phyloP scores from a whole-genome alignment of 345 rosid species.

The Acer saccharum region DNA sequence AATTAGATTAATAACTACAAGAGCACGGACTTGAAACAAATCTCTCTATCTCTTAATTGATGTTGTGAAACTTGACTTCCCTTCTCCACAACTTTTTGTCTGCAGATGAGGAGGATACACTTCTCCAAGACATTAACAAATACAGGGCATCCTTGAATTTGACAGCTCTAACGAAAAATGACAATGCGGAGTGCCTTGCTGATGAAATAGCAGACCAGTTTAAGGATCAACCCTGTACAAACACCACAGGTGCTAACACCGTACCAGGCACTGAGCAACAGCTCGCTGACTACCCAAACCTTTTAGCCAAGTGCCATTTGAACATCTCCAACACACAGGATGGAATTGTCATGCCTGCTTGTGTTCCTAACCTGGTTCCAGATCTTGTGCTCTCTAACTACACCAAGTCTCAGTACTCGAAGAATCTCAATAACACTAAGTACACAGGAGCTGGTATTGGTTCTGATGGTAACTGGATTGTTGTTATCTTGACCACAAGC shows the following conservation, averaged over 20 bases:
- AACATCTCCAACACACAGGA: slow-evolving; percentile 76
- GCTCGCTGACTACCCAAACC: slow-evolving; percentile 54
- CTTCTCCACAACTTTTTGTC: background rate
- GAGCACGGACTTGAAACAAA: background rate
- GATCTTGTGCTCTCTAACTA: slow-evolving; percentile 70
- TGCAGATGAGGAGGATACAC: slow-evolving; percentile 70
- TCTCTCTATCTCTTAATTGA: background rate
- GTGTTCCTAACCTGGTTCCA: slow-evolving; percentile 69
- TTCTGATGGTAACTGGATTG: slow-evolving; percentile 78
- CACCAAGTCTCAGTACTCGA: slow-evolving; percentile 67
- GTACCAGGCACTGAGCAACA: slow-evolving; percentile 83
- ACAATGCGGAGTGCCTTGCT: slow-evolving; percentile 88
- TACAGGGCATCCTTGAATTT: slow-evolving; percentile 67
- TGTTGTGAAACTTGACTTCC: slow-evolving; percentile 1
- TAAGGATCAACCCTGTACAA: slow-evolving; percentile 78
- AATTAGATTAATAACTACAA: background rate
- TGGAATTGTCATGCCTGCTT: slow-evolving; percentile 74
- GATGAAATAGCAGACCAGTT: slow-evolving; percentile 71
- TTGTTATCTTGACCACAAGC: slow-evolving; percentile 71
- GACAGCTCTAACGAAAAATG: slow-evolving; percentile 53
- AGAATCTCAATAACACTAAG: slow-evolving; percentile 58
- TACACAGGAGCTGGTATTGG: slow-evolving; percentile 76
- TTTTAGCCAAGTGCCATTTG: slow-evolving; percentile 67
- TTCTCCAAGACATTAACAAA: slow-evolving; percentile 67
- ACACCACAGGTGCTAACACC: slow-evolving; percentile 75